These are phyloP conservation scores for Carex arenaria DNA, from an alignment of 202 grass and related monocot genomes.

Conservation along the genomic window DNA sequence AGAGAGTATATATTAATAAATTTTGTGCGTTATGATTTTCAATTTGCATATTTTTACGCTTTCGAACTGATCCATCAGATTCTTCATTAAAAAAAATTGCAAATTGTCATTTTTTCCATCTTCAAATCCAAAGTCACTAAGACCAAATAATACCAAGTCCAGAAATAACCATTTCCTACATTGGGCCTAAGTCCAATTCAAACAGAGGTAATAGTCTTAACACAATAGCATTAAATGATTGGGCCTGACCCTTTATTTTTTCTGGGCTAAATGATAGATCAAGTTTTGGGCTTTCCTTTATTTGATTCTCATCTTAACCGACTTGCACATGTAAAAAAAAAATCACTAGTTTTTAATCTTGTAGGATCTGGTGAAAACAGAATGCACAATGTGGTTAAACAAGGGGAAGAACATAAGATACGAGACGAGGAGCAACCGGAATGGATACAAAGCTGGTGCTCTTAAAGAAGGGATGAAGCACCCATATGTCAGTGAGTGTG, in stretches of 20 bases:
- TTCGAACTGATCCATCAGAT: not conserved
- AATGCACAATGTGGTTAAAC: constrained; percentile 28
- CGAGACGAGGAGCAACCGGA: constrained; percentile 36
- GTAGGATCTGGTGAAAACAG: constrained; percentile 22
- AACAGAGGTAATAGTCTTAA: not conserved
- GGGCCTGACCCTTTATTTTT: not conserved
- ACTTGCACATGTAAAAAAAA: not conserved
- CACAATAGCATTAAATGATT: not conserved
- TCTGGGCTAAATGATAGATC: not conserved
- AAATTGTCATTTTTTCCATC: not conserved
- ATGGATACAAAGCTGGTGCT: constrained; percentile 37
- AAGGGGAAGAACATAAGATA: constrained; percentile 31
- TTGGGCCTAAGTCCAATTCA: not conserved
- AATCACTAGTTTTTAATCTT: not conserved
- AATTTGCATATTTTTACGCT: too few relatives aligned
- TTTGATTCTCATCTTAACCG: not conserved
- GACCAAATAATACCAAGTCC: not conserved
- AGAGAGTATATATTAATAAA: not conserved
- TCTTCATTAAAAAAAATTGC: not conserved
- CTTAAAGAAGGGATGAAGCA: constrained; percentile 41
- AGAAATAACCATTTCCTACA: not conserved
- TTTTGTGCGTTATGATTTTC: not conserved
- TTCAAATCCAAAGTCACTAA: not conserved
- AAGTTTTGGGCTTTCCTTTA: not conserved
- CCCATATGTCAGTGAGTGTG: constrained; percentile 25